phyloP scores from a whole-genome alignment of 2,329 filamentous ascomycete species.

The Aspergillus uvarum region DNA sequence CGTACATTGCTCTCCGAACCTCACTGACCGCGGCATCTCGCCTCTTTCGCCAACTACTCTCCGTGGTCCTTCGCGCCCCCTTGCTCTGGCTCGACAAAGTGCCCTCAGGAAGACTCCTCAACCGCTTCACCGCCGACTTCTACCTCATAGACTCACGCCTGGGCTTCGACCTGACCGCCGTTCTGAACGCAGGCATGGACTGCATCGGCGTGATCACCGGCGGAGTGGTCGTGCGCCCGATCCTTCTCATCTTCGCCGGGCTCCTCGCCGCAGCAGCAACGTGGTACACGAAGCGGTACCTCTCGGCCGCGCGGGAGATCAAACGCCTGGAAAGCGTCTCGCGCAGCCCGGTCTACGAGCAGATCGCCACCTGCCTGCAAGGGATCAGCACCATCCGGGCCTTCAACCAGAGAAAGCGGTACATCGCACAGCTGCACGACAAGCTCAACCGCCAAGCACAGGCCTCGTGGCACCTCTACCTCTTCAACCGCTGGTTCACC shows the following conservation, averaged over 20 bases:
- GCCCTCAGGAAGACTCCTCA: slow-evolving; percentile 71
- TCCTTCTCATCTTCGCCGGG: slow-evolving; percentile 62
- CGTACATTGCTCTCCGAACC: slow-evolving; percentile 62
- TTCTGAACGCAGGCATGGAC: slow-evolving; percentile 58
- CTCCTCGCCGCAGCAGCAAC: slow-evolving; percentile 58
- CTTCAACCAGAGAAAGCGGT: slow-evolving; percentile 66
- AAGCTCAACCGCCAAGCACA: slow-evolving; percentile 12
- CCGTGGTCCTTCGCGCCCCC: slow-evolving; percentile 66
- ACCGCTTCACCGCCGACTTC: slow-evolving; percentile 76
- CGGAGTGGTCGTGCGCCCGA: slow-evolving; percentile 56
- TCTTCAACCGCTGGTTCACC: slow-evolving; percentile 74
- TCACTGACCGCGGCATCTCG: slow-evolving; percentile 67
- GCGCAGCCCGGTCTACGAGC: slow-evolving; percentile 76
- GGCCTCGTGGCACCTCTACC: slow-evolving; percentile 58
- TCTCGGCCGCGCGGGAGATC: slow-evolving; percentile 67
- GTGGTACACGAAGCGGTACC: slow-evolving; percentile 55
- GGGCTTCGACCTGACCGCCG: slow-evolving; percentile 60
- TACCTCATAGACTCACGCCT: slow-evolving; percentile 68
- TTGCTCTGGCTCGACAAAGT: slow-evolving; percentile 76
- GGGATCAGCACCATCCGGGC: slow-evolving; percentile 73
- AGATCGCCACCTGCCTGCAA: slow-evolving; percentile 68
- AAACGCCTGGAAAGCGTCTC: slow-evolving; percentile 73
- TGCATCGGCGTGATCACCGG: slow-evolving; percentile 65
- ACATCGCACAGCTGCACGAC: slow-evolving; percentile 66
- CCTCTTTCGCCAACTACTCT: slow-evolving; percentile 67